Base-by-base conservation (phyloP, 106 monocot species). In the Hemerocallis citrina region DNA sequence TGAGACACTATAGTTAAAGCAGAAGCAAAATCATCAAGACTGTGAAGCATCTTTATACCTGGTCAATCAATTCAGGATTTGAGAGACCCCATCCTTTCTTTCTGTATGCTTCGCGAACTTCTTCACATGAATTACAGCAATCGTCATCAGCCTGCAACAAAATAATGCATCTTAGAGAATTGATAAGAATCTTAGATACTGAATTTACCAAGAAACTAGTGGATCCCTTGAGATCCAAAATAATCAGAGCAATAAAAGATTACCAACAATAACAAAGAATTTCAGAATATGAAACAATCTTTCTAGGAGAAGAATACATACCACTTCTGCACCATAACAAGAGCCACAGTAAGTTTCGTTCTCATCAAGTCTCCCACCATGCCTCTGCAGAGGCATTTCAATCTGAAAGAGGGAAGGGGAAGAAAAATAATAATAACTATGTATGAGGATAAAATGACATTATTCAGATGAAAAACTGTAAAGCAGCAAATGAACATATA, bases 311-410 rank as follows among this genome's bases (percentile, higher is more conserved):
- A 43, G 7, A 55, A 44, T 16, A 24, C 34, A 54, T 77, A 96
- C 96, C 77, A 32, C 66, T 62, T 96, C 96, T 51, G 96, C 84
- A 67, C 96, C 91, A 75, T 70, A 96, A 70, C 96, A 96, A 70
- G 96, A 96, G 58, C 96, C 96, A 71, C 96, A 96, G 49, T 96
- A 96, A 47, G 65, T 69, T 65, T 96, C 96, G 59, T 91, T 91
- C 38, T 91, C 87, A 34, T 91, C 91, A 51, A 96, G 91, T 66
- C 90, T 91, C 65, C 96, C 96, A 45, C 96, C 96, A 87, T 96
- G 96, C 57, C 67, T 79, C 63, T 96, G 96, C 47, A 96, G 71
- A 38, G 96, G 96, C 60, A 68, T 84, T 69, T 96, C 96, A 67
- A 96, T 91, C 96, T 96, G 70, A 65, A 69, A 56, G n/a, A n/a